Evolutionary conservation across 805 yeast species (phyloP).

Genomic region (Starmerella vitae): DNA sequence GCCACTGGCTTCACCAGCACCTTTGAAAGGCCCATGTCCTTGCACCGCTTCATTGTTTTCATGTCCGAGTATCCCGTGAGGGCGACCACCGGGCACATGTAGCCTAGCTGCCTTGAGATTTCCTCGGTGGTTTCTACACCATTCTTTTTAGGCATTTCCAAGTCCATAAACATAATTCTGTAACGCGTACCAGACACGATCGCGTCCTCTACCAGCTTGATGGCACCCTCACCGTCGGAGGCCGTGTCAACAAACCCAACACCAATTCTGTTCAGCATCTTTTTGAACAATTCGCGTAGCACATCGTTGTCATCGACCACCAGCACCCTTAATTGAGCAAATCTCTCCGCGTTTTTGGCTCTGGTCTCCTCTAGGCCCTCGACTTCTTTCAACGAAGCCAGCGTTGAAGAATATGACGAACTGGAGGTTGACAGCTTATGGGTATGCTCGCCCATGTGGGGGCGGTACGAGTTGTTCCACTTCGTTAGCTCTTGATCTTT

Average conservation of each 20-base stretch:
- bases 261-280: conserved; percentile 76
- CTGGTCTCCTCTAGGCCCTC: too few species aligned
- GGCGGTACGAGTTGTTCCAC: too few species aligned
- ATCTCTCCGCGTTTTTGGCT: too few species aligned
- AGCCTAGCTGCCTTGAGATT: conserved; percentile 51
- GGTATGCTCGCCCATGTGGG: too few species aligned
- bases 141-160: conserved; percentile 23
- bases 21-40: conserved; percentile 75
- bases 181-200: conserved; percentile 28
- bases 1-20: conserved; percentile 80
- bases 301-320: conserved; percentile 86
- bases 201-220: conserved; percentile 47
- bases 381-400: too few species aligned
- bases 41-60: conserved; percentile 63
- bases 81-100: conserved; percentile 72
- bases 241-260: conserved; percentile 58
- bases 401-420: too few species aligned
- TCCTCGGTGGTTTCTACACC: conserved; percentile 28
- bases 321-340: too few species aligned
- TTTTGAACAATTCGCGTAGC: conserved; percentile 78
- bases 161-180: conserved; percentile 24
- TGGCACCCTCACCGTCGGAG: conserved; percentile 78
- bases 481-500: too few species aligned
- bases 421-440: too few species aligned
- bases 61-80: conserved; percentile 88